Percentiles rank a stretch among this genome's conserved stretches.
Evolutionary conservation across 2,329 filamentous ascomycete species (phyloP).

Genomic region (Diaporthe batatas): DNA sequence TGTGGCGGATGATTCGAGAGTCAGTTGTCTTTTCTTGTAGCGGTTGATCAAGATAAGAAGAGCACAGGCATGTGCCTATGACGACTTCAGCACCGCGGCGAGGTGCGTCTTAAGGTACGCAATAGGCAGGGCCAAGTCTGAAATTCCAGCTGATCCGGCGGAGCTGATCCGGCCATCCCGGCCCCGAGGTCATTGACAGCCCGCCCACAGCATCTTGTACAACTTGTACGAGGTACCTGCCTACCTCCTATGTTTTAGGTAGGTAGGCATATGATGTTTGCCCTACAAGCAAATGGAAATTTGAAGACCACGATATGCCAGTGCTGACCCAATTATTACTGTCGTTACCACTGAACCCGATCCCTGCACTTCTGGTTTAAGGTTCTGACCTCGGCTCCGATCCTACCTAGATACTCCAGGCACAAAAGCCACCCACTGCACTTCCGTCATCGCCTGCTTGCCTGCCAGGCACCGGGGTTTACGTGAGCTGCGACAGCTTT

Average conservation of each 20-base stretch:
- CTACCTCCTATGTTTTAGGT: background rate
- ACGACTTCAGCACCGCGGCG: constrained; percentile 11
- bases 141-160: background rate
- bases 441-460: constrained; percentile 29
- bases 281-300: background rate
- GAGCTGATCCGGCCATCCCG: constrained; percentile 14
- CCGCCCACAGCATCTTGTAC: background rate
- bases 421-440: constrained; percentile 1
- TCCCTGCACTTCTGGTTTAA: background rate
- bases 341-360: background rate
- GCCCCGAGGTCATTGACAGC: background rate
- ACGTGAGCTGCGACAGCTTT: constrained; percentile 19
- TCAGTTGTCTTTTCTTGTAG: background rate
- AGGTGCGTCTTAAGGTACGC: background rate
- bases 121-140: background rate
- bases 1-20: background rate
- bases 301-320: background rate
- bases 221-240: no score
- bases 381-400: constrained; percentile 8
- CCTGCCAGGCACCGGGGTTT: constrained; percentile 29
- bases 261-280: background rate
- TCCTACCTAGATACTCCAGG: background rate
- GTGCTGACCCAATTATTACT: background rate
- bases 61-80: constrained; percentile 14
- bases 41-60: background rate